phyloP scores from a whole-genome alignment of 345 rosid species.

The Hypericum perforatum region DNA sequence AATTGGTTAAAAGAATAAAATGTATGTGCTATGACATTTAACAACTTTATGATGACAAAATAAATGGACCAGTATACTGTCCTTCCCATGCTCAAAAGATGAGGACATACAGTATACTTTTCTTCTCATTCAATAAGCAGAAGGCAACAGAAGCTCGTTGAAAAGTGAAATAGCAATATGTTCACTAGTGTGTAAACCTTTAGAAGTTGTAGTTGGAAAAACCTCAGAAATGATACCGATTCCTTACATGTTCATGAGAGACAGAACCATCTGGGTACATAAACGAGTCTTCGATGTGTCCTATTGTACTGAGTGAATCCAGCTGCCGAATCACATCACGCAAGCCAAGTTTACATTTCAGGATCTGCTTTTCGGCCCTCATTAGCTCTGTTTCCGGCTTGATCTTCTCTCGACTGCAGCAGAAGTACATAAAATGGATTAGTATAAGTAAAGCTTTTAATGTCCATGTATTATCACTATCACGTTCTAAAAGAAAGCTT shows the following conservation, averaged over 20 bases:
- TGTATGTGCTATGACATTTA: too few species aligned
- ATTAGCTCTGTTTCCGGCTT: conserved; percentile 81
- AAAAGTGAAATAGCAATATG: too few species aligned
- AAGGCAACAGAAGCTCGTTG: too few species aligned
- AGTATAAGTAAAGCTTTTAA: conserved; percentile 1
- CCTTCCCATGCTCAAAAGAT: too few species aligned
- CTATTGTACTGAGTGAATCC: conserved; percentile 71
- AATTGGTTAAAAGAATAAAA: too few species aligned
- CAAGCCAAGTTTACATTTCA: conserved; percentile 85
- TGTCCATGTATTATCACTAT: neutral
- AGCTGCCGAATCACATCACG: conserved; percentile 79
- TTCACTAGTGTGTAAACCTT: neutral
- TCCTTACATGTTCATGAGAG: conserved; percentile 80
- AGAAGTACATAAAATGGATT: conserved; percentile 3
- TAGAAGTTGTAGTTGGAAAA: neutral
- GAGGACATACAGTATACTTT: too few species aligned
- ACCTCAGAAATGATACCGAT: conserved; percentile 2
- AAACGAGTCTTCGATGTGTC: conserved; percentile 70
- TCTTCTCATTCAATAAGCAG: too few species aligned
- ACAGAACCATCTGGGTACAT: conserved; percentile 95
- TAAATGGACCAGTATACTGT: too few species aligned
- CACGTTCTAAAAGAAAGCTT: neutral
- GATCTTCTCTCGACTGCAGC: conserved; percentile 82
- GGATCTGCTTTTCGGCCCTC: conserved; percentile 75
- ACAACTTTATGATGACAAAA: too few species aligned